Evolutionary conservation across 2,329 filamentous ascomycete genomes (phyloP).

Genomic region (Aspergillus novoparasiticus): DNA sequence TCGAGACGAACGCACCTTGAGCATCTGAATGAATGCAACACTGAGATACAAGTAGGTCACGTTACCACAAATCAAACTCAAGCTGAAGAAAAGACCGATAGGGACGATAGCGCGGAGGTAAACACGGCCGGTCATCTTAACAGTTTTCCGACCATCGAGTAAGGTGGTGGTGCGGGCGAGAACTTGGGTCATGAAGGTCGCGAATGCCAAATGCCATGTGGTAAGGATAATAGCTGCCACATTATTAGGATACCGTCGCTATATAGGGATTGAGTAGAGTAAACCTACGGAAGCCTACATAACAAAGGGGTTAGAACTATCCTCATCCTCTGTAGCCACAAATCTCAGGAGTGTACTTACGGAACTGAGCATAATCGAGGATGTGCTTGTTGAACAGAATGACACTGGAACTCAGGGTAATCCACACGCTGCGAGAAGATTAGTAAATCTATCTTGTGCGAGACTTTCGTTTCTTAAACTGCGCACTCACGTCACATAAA

Average conservation of each 20-base stretch:
- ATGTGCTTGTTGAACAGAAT: slow-evolving; percentile 99
- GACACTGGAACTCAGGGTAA: slow-evolving; percentile 85
- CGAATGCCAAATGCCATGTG: slow-evolving; percentile 93
- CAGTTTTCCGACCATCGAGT: slow-evolving; percentile 90
- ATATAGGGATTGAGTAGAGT: neutral
- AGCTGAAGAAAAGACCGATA: slow-evolving; percentile 92
- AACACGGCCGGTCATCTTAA: slow-evolving; percentile 94
- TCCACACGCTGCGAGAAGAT: slow-evolving; percentile 71
- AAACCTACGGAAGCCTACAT: slow-evolving; percentile 49
- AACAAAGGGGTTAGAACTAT: slow-evolving; percentile 7
- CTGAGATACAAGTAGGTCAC: slow-evolving; percentile 91
- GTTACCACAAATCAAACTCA: slow-evolving; percentile 95
- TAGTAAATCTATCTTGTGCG: slow-evolving; percentile 13
- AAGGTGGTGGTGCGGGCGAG: slow-evolving; percentile 86
- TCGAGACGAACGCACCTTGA: slow-evolving; percentile 68
- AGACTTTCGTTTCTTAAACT: neutral
- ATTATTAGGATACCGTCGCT: slow-evolving; percentile 6
- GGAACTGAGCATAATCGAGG: slow-evolving; percentile 80
- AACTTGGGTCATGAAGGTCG: slow-evolving; percentile 90
- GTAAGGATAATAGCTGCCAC: slow-evolving; percentile 67
- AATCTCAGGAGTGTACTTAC: slow-evolving; percentile 52
- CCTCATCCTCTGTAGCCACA: neutral
- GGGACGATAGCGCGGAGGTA: slow-evolving; percentile 92
- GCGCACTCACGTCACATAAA: slow-evolving; percentile 71
- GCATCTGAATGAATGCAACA: slow-evolving; percentile 97